phyloP scores from a whole-genome alignment of 106 monocot genomes.

The Dendrobium huoshanense region DNA sequence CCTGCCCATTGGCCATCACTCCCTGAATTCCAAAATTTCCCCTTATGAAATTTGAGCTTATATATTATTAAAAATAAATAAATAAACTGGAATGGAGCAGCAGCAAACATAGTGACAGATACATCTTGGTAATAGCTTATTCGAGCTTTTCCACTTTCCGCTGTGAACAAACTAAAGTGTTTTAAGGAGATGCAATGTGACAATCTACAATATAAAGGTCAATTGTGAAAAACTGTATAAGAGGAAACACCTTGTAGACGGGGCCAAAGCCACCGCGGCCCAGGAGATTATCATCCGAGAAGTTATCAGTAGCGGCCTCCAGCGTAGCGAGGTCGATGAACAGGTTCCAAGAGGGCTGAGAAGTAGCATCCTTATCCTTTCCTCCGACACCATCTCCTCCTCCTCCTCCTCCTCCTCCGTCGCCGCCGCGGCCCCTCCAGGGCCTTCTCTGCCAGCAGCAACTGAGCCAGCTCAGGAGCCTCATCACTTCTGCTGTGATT shows the following conservation, averaged over 20 bases:
- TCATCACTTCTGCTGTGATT: background rate
- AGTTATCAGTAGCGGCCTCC: conserved; percentile 49
- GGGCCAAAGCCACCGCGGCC: conserved; percentile 73
- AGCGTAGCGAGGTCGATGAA: conserved; percentile 41
- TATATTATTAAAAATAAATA: background rate
- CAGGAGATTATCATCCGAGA: conserved; percentile 61
- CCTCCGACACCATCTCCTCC: conserved; percentile 5
- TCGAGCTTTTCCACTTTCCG: background rate
- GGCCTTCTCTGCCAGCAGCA: conserved; percentile 14
- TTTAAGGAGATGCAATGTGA: background rate
- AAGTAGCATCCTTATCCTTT: background rate
- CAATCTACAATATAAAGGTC: background rate
- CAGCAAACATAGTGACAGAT: background rate
- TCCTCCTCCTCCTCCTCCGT: conserved; percentile 9
- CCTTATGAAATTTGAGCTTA: background rate
- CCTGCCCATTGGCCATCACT: conserved; percentile 40
- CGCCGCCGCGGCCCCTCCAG: background rate
- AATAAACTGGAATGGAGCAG: no score
- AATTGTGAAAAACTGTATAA: background rate
- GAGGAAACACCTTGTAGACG: conserved; percentile 52
- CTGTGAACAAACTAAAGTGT: background rate
- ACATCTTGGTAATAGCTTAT: no score
- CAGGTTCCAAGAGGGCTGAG: conserved; percentile 21
- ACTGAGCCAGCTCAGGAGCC: conserved; percentile 12
- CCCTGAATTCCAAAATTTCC: conserved; percentile 27